Evolutionary conservation across 129 eudicot genomes (phyloP), one percentile per base, ranked within the genome.

Genomic region (Deinandra increscens): DNA sequence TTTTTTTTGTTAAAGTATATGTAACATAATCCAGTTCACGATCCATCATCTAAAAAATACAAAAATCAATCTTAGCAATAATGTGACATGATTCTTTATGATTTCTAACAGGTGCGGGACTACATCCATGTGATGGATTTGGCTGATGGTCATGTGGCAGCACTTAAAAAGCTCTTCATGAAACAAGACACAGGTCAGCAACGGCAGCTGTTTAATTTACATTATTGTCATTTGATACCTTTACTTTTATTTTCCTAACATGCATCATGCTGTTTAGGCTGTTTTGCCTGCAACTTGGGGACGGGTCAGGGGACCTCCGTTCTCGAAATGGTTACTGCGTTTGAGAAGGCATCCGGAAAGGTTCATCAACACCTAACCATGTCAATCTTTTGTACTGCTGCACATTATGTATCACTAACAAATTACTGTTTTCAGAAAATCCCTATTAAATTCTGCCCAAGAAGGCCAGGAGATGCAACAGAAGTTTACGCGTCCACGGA

Each of bases 121-220:
- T 92, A 92, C 82, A 92, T 92, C 77, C 98, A 92, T 73, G 98
- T 92, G 58, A 92, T 92, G 96, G 98, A 92, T 79, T 79, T 92
- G 71, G 98, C 98, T n/a, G 98, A 92, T 77, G 98, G 96, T 64
- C 98, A 92, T 62, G 91, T 88, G 19, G 96, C 85, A 50, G 98
- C 98, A 36, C 79, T 92, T 9, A 81, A 79, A 83, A 92, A 86
- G 86, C 89, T 92, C 71, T 83, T 86, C 41, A 70, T 69, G 2
- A 36, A 80, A 71, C 72, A 88, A 46, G 78, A 82, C 54, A 82
- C 79, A 79, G 98, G 98, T 92, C 71, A 83, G 63, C 22, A 11
- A 55, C 20, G 22, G 12, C 10, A 17, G 9, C 7, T 56, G 10
- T n/a, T 18, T 70, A 23, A 19, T 19, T 18, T 42, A 45, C 60